A percentile compares a stretch with the other conserved stretches of the same genome.
These are phyloP conservation scores for Pelargonium fulgidum DNA, from an alignment of 441 rosid species.

Conservation along the genomic window DNA sequence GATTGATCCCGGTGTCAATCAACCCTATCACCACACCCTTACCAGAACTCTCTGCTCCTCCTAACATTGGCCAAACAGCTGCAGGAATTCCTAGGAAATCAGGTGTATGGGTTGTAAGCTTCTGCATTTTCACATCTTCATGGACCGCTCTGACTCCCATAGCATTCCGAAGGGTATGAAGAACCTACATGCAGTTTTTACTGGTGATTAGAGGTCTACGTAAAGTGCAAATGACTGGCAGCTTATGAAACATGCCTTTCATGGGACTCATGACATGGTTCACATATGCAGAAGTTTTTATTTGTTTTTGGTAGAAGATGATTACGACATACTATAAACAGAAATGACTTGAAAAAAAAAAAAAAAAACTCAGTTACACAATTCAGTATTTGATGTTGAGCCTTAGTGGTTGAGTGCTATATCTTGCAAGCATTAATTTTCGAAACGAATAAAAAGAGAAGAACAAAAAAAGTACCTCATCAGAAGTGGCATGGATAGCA, in stretches of 20 bases:
- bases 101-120: slow-evolving; percentile 44
- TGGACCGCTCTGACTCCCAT: slow-evolving; percentile 34
- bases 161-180: slow-evolving; percentile 26
- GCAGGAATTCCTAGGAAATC: slow-evolving; percentile 40
- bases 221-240: background rate
- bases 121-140: slow-evolving; percentile 43
- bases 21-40: slow-evolving; percentile 46
- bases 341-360: background rate
- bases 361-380: background rate
- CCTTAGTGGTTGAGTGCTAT: background rate
- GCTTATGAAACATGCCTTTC: background rate
- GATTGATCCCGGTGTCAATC: slow-evolving; percentile 47
- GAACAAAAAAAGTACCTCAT: slow-evolving; percentile 27
- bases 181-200: slow-evolving; percentile 24
- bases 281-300: background rate
- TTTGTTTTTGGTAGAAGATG: background rate
- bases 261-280: background rate
- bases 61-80: slow-evolving; percentile 38
- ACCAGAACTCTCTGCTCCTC: slow-evolving; percentile 38
- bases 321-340: background rate
- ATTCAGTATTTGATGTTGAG: background rate
- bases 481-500: slow-evolving; percentile 34
- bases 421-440: background rate
- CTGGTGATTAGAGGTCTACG: background rate
- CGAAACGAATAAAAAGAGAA: background rate